phyloP scores from a whole-genome alignment of 2,329 filamentous ascomycete species.

The Calonectria leucothoes region DNA sequence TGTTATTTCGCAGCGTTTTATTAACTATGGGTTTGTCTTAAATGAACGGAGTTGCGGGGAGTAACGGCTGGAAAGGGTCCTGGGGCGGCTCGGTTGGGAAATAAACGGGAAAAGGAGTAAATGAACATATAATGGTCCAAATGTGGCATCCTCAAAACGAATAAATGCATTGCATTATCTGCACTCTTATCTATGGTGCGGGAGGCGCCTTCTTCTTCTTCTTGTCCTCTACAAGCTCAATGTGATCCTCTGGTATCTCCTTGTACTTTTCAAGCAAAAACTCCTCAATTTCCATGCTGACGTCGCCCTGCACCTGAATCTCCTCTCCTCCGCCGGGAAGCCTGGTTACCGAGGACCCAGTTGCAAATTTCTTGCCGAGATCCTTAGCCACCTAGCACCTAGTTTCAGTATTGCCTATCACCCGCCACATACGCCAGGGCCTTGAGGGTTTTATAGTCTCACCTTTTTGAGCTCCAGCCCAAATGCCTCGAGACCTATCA shows the following conservation, averaged over 20 bases:
- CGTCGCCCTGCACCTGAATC: conserved; percentile 97
- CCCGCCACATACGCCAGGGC: background rate
- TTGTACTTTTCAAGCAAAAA: conserved; percentile 91
- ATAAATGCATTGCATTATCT: conserved; percentile 29
- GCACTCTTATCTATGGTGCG: conserved; percentile 29
- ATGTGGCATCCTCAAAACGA: conserved; percentile 29
- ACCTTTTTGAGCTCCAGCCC: conserved; percentile 93
- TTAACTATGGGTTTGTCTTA: conserved; percentile 16
- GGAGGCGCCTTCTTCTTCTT: conserved; percentile 74
- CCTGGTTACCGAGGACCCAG: conserved; percentile 92
- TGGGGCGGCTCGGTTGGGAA: conserved; percentile 26
- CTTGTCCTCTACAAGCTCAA: conserved; percentile 95
- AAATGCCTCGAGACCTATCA: conserved; percentile 91
- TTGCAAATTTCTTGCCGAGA: conserved; percentile 98
- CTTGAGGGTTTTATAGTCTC: conserved; percentile 8
- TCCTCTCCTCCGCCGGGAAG: conserved; percentile 88
- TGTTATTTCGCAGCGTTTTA: background rate
- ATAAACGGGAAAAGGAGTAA: conserved; percentile 29
- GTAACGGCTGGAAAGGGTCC: conserved; percentile 26
- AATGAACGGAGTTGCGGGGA: conserved; percentile 36
- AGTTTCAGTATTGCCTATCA: conserved; percentile 25
- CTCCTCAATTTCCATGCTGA: conserved; percentile 94
- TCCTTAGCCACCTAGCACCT: conserved; percentile 79
- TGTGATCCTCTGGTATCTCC: conserved; percentile 92
- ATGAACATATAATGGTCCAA: conserved; percentile 33